These are phyloP conservation scores for Paecilomyces variotii DNA, from an alignment of 2,329 filamentous ascomycete genomes.

Conservation along the genomic window DNA sequence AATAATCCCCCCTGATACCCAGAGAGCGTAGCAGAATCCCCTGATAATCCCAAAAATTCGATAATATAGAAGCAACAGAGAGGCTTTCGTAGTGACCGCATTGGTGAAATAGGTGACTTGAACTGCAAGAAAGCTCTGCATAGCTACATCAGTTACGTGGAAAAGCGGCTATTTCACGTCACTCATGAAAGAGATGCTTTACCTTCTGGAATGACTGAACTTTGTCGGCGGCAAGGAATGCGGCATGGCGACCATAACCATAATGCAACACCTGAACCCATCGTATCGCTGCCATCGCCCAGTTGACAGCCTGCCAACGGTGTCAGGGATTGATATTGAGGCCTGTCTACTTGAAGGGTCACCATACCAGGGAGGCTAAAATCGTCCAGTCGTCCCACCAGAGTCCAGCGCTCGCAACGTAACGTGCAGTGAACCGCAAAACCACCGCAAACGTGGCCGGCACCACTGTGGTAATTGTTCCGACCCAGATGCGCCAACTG, in stretches of 20 bases:
- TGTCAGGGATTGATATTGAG: not conserved
- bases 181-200: not conserved
- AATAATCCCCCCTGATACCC: constrained; percentile 9
- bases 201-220: constrained; percentile 15
- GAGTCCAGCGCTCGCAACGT: constrained; percentile 12
- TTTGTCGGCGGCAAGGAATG: constrained; percentile 7
- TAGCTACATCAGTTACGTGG: not conserved
- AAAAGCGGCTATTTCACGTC: not conserved
- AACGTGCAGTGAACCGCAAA: constrained; percentile 15
- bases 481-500: constrained; percentile 13
- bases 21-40: constrained; percentile 15
- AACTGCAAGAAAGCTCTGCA: constrained; percentile 15
- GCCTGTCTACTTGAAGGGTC: not conserved
- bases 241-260: constrained; percentile 11
- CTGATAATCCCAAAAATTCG: constrained; percentile 20
- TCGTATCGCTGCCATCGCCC: constrained; percentile 14
- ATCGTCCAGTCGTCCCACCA: constrained; percentile 26
- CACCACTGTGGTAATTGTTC: constrained; percentile 16
- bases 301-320: constrained; percentile 12
- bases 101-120: constrained; percentile 18
- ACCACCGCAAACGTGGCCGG: constrained; percentile 16
- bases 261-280: constrained; percentile 12
- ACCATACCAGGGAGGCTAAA: constrained; percentile 13
- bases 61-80: constrained; percentile 19
- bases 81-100: constrained; percentile 17